These are phyloP conservation scores for Cladophialophora exuberans DNA, from an alignment of 2,329 filamentous ascomycete genomes.

Conservation along the genomic window DNA sequence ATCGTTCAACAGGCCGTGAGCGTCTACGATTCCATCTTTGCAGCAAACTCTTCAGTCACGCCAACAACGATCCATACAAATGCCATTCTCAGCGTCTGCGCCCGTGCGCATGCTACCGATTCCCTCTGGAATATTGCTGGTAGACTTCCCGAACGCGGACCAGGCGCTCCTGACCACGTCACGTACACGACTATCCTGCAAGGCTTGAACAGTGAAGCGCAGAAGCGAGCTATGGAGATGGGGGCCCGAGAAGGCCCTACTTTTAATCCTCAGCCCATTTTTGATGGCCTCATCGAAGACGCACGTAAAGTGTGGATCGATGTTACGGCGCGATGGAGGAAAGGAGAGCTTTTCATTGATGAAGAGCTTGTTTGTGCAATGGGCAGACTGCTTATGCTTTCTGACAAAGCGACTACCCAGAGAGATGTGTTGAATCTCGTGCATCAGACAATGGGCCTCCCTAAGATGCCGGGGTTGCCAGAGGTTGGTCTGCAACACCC, in stretches of 20 bases:
- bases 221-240: conserved; percentile 35
- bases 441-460: conserved; percentile 78
- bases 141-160: conserved; percentile 68
- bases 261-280: conserved; percentile 36
- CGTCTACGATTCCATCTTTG: conserved; percentile 76
- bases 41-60: conserved; percentile 64
- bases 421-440: conserved; percentile 74
- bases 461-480: not conserved
- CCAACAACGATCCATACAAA: conserved; percentile 85
- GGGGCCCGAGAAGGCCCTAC: conserved; percentile 27
- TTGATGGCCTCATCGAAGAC: conserved; percentile 58
- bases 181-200: conserved; percentile 87
- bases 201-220: conserved; percentile 62
- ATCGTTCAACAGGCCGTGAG: conserved; percentile 71
- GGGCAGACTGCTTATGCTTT: conserved; percentile 74
- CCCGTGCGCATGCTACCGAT: conserved; percentile 74
- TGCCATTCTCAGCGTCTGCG: conserved; percentile 81
- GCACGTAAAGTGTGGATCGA: conserved; percentile 81
- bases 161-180: conserved; percentile 65
- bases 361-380: conserved; percentile 79
- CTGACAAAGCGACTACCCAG: conserved; percentile 63
- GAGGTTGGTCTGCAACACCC: conserved; percentile 43
- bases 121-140: conserved; percentile 75
- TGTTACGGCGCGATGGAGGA: conserved; percentile 73
- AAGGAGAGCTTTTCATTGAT: conserved; percentile 72